phyloP scores from a whole-genome alignment of 78 protist genomes.

The Paratrimastix pyriformis region DNA sequence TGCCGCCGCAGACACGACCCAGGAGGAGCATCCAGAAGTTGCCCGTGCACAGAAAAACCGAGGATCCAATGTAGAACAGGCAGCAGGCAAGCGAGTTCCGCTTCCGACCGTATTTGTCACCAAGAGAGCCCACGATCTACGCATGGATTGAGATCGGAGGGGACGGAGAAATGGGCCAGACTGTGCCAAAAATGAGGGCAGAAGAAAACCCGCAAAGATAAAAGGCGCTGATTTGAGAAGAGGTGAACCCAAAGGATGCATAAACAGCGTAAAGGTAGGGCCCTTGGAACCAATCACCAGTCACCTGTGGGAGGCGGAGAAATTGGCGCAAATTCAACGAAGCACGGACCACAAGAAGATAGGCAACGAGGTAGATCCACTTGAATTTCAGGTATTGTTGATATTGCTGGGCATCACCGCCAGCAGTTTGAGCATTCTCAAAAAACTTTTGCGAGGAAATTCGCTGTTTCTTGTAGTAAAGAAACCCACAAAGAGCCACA shows the following conservation, averaged over 20 bases:
- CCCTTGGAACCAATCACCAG: neutral
- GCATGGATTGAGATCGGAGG: too few relatives aligned
- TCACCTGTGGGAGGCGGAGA: neutral
- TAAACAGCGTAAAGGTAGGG: neutral
- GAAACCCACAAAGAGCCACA: too few relatives aligned
- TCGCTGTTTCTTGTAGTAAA: too few relatives aligned
- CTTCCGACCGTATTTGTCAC: neutral
- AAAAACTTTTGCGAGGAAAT: too few relatives aligned
- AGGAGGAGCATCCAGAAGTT: neutral
- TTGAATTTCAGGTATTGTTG: too few relatives aligned
- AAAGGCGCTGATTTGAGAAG: neutral
- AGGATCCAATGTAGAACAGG: neutral
- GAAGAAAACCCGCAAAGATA: neutral
- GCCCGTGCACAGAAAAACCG: neutral
- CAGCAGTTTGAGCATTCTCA: too few relatives aligned
- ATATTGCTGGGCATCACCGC: too few relatives aligned
- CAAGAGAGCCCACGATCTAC: neutral
- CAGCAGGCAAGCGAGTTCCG: neutral
- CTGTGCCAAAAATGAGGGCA: neutral
- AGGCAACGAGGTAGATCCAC: neutral
- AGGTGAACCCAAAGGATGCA: neutral
- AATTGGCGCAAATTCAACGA: neutral
- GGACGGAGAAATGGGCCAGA: too few relatives aligned
- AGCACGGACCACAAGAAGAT: neutral
- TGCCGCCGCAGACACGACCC: constrained; percentile 2